phyloP scores from a whole-genome alignment of 2,329 filamentous ascomycete species.

The Trichophyton verrucosum region DNA sequence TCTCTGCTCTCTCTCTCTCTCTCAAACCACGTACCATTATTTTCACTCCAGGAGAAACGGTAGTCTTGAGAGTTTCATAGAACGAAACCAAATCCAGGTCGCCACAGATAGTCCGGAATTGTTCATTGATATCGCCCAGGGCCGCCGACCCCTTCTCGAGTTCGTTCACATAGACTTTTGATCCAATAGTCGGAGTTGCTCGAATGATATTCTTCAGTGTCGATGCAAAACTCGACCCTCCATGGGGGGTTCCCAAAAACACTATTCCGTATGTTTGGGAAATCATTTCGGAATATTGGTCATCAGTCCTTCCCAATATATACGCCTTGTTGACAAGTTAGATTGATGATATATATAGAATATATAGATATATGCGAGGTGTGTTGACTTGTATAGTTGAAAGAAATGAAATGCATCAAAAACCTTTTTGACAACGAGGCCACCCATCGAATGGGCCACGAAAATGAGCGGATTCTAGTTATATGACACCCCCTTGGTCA shows the following conservation, averaged over 20 bases:
- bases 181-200: neutral
- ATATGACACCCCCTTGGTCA: no score
- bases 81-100: neutral
- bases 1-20: no score
- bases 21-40: neutral
- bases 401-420: no score
- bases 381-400: no score
- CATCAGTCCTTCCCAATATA: conserved; percentile 9
- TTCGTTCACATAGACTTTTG: neutral
- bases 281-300: no score
- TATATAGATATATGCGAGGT: no score
- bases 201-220: conserved; percentile 17
- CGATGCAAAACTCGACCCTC: conserved; percentile 15
- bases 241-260: conserved; percentile 20
- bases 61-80: neutral
- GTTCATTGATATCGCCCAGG: neutral
- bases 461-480: conserved; percentile 7
- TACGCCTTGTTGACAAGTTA: neutral
- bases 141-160: neutral
- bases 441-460: conserved; percentile 16
- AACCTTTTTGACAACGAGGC: conserved; percentile 22
- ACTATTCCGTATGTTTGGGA: conserved; percentile 4
- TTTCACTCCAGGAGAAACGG: neutral
- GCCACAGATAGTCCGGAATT: neutral
- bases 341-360: no score